Evolutionary conservation across 2,329 filamentous ascomycete species (phyloP), one percentile per base, ranked within the genome.

Genomic region (Colletotrichum trifolii): DNA sequence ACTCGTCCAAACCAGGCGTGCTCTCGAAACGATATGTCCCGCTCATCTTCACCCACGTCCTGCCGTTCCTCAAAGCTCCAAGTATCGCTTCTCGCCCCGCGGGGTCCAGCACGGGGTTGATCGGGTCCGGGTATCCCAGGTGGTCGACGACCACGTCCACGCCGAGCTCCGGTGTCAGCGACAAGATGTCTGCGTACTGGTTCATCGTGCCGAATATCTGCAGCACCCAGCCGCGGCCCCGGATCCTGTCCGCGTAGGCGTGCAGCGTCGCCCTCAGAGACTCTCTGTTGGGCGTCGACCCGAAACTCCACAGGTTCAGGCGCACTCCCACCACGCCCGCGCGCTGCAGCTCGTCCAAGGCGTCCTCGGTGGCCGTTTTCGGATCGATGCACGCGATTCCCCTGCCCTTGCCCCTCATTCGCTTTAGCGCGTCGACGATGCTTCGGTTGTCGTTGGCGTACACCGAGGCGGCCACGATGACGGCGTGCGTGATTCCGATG

Each of bases 221-320:
- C 1, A 57, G 25, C 3, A 57, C 54, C 54, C 54, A 57, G n/a
- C 43, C 54, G 8, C 54, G 54, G 12, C 54, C 12, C 11, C 54
- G 54, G 25, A 57, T 48, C 15, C 12, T 35, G 43, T 57, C 6
- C 13, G 54, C 54, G 43, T 57, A 48, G 6, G 43, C 43, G 1
- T 38, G 17, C n/a, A 57, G 45, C 10, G 43, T 48, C 35, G 17
- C 34, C 17, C 36, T 0, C 0, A 57, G 35, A 17, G 54, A 57
- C 0, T 47, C 54, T 7, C 48, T 57, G 0, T 57, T 36, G 34
- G 54, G 54, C 8, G 43, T 57, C 6, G 54, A 17, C 34, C 54
- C 45, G 45, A 57, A 57, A 36, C 54, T 57, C 54, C 54, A 57
- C 15, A 57, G 45, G n/a, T 57, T 57, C 2, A 48, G 54, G n/a